Conservation (phyloP, 345 rosid genomes). For the Populus pruinosa region DNA sequence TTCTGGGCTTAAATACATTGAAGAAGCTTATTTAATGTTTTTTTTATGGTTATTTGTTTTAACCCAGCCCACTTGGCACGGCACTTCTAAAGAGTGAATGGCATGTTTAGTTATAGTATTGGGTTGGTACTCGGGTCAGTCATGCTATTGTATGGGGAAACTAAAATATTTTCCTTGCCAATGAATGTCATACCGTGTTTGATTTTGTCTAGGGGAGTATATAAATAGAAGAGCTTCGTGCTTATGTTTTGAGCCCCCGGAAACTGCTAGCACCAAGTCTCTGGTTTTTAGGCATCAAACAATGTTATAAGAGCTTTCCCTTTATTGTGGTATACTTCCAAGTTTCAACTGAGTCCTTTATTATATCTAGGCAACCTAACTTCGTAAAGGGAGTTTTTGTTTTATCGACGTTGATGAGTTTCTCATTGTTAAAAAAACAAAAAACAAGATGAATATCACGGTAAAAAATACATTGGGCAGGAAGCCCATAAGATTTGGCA, state of each 20-base stretch:
- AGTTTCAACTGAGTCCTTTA: not conserved
- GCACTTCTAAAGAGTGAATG: too few species aligned
- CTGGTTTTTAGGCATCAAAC: too few species aligned
- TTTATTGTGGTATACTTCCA: not conserved
- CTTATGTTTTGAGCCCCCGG: not conserved
- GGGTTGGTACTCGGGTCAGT: not conserved
- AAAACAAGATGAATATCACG: not conserved
- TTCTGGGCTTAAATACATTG: too few species aligned
- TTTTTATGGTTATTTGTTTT: too few species aligned
- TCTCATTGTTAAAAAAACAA: not conserved
- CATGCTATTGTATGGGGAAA: not conserved
- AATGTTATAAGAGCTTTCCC: too few species aligned
- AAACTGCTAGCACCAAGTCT: not conserved
- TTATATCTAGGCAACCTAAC: not conserved
- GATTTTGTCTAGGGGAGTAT: not conserved
- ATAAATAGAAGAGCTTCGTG: not conserved
- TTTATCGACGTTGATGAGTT: not conserved
- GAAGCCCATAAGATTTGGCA: not conserved
- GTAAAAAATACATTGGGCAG: not conserved
- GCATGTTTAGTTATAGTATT: too few species aligned
- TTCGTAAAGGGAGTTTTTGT: not conserved
- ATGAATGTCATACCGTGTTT: not conserved
- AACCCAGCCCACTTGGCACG: accelerated
- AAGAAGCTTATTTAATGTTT: too few species aligned
- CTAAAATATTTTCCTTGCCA: not conserved